Percentiles rank a stretch among this genome's conserved stretches.
These are phyloP conservation scores for Gloeopeniophorella convolvens DNA, from an alignment of 768 basidiomycete genomes.

Conservation along the genomic window DNA sequence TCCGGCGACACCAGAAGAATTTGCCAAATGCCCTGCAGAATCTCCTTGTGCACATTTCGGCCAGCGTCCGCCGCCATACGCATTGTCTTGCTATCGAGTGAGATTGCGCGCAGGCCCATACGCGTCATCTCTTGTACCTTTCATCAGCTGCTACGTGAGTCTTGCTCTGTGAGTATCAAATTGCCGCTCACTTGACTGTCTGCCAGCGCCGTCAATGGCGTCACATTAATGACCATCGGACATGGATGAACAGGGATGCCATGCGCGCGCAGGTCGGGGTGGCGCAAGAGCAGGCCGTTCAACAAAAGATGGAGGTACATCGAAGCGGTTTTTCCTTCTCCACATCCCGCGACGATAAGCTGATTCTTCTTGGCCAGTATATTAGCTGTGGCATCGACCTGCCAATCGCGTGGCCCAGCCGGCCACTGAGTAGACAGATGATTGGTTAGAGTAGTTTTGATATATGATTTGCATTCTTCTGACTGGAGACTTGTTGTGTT, in stretches of 20 bases:
- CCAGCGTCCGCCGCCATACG: not conserved
- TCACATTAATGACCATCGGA: slow-evolving; percentile 7
- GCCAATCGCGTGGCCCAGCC: slow-evolving; percentile 2
- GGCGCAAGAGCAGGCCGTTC: not conserved
- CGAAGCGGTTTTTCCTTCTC: slow-evolving; percentile 7
- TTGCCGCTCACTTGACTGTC: slow-evolving; percentile 14
- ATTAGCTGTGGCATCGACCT: not conserved
- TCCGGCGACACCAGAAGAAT: slow-evolving; percentile 8
- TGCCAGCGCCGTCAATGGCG: slow-evolving; percentile 12
- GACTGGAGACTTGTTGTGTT: too few species aligned
- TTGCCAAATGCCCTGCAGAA: not conserved
- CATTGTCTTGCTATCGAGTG: slow-evolving; percentile 2
- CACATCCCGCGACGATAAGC: not conserved
- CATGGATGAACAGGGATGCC: not conserved
- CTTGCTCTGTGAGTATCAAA: not conserved
- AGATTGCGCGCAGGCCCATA: not conserved
- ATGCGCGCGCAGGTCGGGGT: not conserved
- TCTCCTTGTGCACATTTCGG: not conserved
- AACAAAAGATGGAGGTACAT: slow-evolving; percentile 2
- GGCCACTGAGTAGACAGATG: too few species aligned
- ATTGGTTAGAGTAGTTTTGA: too few species aligned
- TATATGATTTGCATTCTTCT: too few species aligned
- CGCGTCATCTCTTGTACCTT: slow-evolving; percentile 6
- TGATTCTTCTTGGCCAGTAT: not conserved
- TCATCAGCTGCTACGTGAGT: not conserved